A percentile compares a stretch with the other conserved stretches of the same genome.
Conservation (phyloP, 23 red algal genomes). For the Cyanidium caldarium region DNA sequence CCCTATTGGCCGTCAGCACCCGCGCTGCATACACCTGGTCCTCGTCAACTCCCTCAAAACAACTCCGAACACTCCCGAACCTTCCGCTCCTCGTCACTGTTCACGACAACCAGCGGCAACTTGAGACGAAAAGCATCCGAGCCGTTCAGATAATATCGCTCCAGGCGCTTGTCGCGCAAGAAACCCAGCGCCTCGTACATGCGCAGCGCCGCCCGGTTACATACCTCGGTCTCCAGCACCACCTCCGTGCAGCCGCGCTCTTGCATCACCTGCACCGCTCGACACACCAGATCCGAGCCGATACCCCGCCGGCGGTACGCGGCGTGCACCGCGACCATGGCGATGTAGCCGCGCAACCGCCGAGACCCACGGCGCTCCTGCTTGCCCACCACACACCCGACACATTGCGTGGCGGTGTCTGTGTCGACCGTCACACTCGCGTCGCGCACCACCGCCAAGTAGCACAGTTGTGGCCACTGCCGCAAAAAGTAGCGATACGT, state of each 20-base stretch:
- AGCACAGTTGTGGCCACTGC: conserved; percentile 78
- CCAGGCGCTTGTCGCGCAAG: conserved; percentile 80
- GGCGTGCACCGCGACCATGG: conserved; percentile 76
- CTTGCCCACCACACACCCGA: conserved; percentile 15
- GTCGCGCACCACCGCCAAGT: conserved; percentile 6
- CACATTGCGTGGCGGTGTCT: background rate
- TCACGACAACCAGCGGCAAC: too few relatives aligned
- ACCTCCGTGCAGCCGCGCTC: conserved; percentile 44
- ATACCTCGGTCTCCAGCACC: conserved; percentile 76
- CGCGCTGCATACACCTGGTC: too few relatives aligned
- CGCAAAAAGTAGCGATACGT: conserved; percentile 96
- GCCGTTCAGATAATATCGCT: conserved; percentile 96
- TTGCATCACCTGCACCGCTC: conserved; percentile 55
- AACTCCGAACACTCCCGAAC: too few relatives aligned
- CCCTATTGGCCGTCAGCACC: too few relatives aligned
- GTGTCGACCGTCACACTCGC: background rate
- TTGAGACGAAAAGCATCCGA: conserved; percentile 78
- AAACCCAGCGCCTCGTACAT: conserved; percentile 91
- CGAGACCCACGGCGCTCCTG: background rate
- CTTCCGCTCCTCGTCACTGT: too few relatives aligned
- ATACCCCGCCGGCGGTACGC: conserved; percentile 45
- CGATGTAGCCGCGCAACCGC: conserved; percentile 91
- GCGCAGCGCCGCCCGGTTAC: conserved; percentile 50
- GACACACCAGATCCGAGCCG: conserved; percentile 48
- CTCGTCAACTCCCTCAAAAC: too few relatives aligned